Evolutionary conservation across 441 rosid species (phyloP), one percentile per base, ranked within the genome.

Genomic region (Geranium incanum): DNA sequence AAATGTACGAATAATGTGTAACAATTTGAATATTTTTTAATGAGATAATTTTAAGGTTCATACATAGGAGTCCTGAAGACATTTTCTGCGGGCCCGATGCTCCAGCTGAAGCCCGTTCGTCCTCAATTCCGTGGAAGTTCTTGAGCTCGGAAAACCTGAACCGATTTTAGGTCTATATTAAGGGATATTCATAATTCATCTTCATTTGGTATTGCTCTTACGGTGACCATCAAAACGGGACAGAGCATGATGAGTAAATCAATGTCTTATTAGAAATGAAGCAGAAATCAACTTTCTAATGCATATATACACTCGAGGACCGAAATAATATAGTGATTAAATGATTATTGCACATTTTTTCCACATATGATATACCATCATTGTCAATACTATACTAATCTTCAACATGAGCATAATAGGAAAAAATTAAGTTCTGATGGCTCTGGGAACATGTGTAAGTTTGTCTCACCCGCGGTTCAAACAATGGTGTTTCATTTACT

Each of bases 11-110:
- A 48, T 7, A 33, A n/a, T 72, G 18, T 3, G 64, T 9, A 0
- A 19, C 13, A 60, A 67, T 19, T 39, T 16, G 1, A 11, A 3
- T 38, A 19, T 23, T 43, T 6, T 6, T 70, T 5, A 33, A 69
- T 43, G 19, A 36, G 33, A 15, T 5, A 73, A 64, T 69, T 63
- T 3, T 9, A 71, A 59, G 75, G 55, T 75, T 45, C 86, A 36
- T 90, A 95, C 99, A 84, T 50, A 90, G 66, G 37, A 95, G 90
- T 72, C 95, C 89, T 23, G 95, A 86, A 72, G 97, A 82, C 84
- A 92, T 87, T 80, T 90, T 92, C 80, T 85, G 90, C 59, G 93
- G 97, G 72, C 86, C 92, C 55, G 80, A 73, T 67, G 80, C 75
- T 79, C 81, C 84, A 63, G 75, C 67, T 4, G 86, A 83, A 67